These are phyloP conservation scores for Rhizophora mangle DNA, from an alignment of 345 rosid genomes.

Conservation along the genomic window DNA sequence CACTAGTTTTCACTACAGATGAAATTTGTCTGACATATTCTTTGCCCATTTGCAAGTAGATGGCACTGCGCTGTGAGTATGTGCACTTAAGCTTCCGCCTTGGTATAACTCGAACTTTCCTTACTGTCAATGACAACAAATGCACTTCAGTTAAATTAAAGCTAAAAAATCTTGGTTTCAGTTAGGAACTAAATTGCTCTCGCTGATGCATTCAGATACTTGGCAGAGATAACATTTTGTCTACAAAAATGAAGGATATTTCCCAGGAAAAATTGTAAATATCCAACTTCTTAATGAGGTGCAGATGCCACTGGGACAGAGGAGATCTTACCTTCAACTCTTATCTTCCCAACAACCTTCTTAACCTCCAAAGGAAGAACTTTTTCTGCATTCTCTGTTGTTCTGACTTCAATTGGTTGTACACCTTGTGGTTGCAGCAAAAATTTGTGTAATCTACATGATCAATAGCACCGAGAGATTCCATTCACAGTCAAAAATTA, in stretches of 20 bases:
- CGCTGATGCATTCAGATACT: background rate
- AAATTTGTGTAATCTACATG: conserved; percentile 67
- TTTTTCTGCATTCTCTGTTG: conserved; percentile 41
- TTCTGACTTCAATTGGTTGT: conserved; percentile 44
- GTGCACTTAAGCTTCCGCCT: conserved; percentile 67
- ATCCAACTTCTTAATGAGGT: conserved; percentile 2
- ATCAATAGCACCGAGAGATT: conserved; percentile 3
- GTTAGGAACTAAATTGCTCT: background rate
- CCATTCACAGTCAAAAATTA: conserved; percentile 9
- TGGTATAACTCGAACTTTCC: conserved; percentile 68
- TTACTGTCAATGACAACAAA: conserved; percentile 49
- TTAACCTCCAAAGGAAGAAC: conserved; percentile 47
- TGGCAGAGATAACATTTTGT: background rate
- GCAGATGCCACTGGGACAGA: conserved; percentile 1
- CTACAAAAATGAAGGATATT: background rate
- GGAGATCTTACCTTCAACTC: conserved; percentile 73
- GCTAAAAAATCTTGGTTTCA: background rate
- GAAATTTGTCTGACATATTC: conserved; percentile 75
- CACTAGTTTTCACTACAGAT: conserved; percentile 71
- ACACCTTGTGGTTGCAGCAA: conserved; percentile 80
- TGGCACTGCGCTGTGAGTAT: conserved; percentile 66
- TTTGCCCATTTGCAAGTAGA: conserved; percentile 69
- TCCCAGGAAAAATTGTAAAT: background rate
- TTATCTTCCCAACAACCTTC: conserved; percentile 68
- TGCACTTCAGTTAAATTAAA: conserved; percentile 6